A percentile compares a stretch with the other conserved stretches of the same genome.
Conservation (phyloP, 345 rosid species). For the Hibiscus trionum region DNA sequence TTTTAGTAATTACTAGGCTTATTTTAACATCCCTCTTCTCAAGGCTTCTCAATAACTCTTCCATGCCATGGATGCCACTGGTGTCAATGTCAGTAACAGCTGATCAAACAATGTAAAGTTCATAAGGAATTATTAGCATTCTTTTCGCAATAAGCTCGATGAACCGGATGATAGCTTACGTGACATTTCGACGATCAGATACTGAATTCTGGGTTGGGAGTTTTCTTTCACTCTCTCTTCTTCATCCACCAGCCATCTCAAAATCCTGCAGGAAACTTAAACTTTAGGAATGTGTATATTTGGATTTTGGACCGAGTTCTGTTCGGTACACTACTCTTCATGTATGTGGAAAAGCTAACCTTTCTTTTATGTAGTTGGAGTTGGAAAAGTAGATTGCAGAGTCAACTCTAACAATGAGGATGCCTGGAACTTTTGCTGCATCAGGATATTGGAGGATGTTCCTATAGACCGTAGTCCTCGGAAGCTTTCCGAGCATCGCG, state of each 20-base stretch:
- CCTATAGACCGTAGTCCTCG: slow-evolving; percentile 55
- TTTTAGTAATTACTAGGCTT: not conserved
- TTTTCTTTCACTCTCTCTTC: slow-evolving; percentile 39
- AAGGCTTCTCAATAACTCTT: slow-evolving; percentile 57
- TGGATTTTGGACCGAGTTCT: not conserved
- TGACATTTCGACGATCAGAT: slow-evolving; percentile 68
- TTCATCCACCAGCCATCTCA: slow-evolving; percentile 71
- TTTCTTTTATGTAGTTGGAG: slow-evolving; percentile 66
- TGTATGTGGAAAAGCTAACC: slow-evolving; percentile 28
- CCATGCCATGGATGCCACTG: slow-evolving; percentile 72
- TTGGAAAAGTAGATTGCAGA: slow-evolving; percentile 84
- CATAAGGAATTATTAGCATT: not conserved
- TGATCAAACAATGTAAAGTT: slow-evolving; percentile 15
- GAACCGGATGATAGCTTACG: slow-evolving; percentile 26
- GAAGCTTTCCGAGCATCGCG: slow-evolving; percentile 73
- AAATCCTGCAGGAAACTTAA: slow-evolving; percentile 32
- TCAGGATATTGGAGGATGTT: slow-evolving; percentile 69
- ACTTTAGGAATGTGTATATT: not conserved
- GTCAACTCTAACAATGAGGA: slow-evolving; percentile 68
- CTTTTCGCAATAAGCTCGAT: not conserved
- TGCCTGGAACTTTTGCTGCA: slow-evolving; percentile 58
- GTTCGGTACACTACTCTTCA: not conserved
- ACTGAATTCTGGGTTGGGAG: slow-evolving; percentile 41
- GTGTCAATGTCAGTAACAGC: slow-evolving; percentile 91
- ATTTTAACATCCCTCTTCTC: slow-evolving; percentile 58